phyloP scores from a whole-genome alignment of 257 asterid species.

The Solanum medicagineum region DNA sequence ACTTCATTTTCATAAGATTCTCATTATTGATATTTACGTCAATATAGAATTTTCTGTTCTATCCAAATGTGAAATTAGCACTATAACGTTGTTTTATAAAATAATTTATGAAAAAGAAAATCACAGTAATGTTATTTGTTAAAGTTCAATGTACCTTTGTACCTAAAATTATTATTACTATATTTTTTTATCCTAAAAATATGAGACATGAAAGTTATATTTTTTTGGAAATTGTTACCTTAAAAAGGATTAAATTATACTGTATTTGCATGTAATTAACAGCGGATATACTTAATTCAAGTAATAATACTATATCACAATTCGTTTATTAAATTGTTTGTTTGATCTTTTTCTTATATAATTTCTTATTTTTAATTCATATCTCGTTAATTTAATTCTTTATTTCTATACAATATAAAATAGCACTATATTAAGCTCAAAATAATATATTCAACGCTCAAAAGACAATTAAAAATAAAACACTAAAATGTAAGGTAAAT shows the following conservation, averaged over 20 bases:
- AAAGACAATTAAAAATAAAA: no score
- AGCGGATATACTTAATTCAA: no score
- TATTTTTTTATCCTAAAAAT: not conserved
- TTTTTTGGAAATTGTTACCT: not conserved
- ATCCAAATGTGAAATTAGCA: not conserved
- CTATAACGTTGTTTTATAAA: not conserved
- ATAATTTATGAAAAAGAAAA: not conserved
- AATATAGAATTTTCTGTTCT: not conserved
- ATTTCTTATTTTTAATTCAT: no score
- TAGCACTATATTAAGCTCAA: no score
- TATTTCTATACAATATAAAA: no score
- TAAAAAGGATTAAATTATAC: not conserved
- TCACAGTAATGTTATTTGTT: not conserved
- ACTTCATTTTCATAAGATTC: not conserved
- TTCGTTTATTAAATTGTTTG: no score
- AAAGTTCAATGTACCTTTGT: not conserved
- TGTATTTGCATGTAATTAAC: no score
- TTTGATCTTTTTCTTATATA: no score
- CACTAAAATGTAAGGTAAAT: no score
- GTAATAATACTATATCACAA: no score
- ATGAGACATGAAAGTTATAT: not conserved
- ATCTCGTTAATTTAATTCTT: no score
- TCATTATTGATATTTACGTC: not conserved
- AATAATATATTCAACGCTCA: no score
- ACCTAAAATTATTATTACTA: not conserved